Base-by-base conservation (phyloP, 2,329 filamentous ascomycete species). In the Mariannaea elegans region DNA sequence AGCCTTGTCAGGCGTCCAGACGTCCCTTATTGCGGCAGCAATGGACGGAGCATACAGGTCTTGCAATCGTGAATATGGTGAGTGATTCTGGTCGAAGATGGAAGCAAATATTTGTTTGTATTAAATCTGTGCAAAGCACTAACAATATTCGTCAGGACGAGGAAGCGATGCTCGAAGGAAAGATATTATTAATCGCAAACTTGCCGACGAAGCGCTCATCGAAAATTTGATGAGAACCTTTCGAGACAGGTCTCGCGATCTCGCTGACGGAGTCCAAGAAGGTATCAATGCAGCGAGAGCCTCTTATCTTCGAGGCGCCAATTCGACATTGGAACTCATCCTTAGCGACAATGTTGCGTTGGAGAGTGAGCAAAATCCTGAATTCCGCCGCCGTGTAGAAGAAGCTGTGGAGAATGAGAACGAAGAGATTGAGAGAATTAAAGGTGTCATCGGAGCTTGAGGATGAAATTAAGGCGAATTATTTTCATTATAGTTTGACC, bases 291-390 rank as follows among this genome's bases (percentile, higher is more conserved):
- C 51, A 0, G 60, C 50, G 0, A 61, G 72, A 1, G 10, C 50
- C 1, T 46, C 53, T 0, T 72, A 78, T 18, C 31, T 79, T 1
- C 55, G 52, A 4, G 58, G 62, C 7, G 66, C 79, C 4, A 49
- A 51, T 7, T 62, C 52, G 5, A 76, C 71, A 0, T 63, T 81
- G 39, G 68, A 78, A 24, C 75, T 80, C 3, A 52, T 80, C 7
- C 66, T 76, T 2, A 70, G 63, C 14, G 78, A 80, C 32, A 78
- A 78, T 54, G 73, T 72, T 5, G 73, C 71, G 0, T 16, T 68
- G 19, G 78, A 80, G 65, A 73, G 73, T 18, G 77, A 78, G 50
- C 64, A 62, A 41, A 74, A 80, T 42, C 72, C 72, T 1, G 74
- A 68, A 18, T 78, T 78, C 41, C 65, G 76, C 5, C 16, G 44